Percentiles rank a stretch among this genome's conserved stretches.
Evolutionary conservation across 129 eudicot species (phyloP).

Genomic region (Arctium lappa): DNA sequence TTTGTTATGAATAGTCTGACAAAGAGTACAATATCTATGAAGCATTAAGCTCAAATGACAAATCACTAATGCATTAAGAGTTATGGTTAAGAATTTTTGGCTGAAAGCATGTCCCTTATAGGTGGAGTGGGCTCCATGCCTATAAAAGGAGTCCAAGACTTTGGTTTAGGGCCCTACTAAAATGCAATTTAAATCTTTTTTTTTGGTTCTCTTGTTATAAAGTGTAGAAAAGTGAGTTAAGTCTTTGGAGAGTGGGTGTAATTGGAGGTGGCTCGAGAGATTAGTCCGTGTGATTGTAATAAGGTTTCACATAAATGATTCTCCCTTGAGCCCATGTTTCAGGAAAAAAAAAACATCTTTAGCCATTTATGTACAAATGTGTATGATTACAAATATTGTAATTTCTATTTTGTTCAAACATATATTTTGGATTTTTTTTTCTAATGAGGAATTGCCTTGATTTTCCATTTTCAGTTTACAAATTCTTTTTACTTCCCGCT

Average conservation of each 20-base stretch:
- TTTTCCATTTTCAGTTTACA: too few species aligned
- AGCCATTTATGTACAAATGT: not conserved
- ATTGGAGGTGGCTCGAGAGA: not conserved
- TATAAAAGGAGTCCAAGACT: too few species aligned
- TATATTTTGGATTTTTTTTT: too few species aligned
- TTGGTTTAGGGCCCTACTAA: too few species aligned
- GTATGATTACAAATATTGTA: too few species aligned
- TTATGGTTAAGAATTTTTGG: not conserved
- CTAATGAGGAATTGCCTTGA: too few species aligned
- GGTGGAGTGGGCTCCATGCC: not conserved
- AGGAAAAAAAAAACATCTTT: not conserved
- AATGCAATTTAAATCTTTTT: too few species aligned
- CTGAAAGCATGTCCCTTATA: not conserved
- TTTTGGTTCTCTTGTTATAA: not conserved
- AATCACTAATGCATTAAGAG: not conserved
- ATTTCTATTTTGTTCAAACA: too few species aligned
- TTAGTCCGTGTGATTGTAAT: not conserved
- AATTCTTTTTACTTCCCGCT: too few species aligned
- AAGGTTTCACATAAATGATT: not conserved
- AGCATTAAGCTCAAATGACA: not conserved
- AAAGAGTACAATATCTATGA: too few species aligned
- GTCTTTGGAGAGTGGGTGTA: not conserved
- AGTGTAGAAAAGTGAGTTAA: not conserved
- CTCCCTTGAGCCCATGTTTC: not conserved
- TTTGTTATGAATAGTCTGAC: not conserved